These are phyloP conservation scores for Takashimella tepidaria DNA, from an alignment of 1,284 basidiomycete species.

Conservation along the genomic window DNA sequence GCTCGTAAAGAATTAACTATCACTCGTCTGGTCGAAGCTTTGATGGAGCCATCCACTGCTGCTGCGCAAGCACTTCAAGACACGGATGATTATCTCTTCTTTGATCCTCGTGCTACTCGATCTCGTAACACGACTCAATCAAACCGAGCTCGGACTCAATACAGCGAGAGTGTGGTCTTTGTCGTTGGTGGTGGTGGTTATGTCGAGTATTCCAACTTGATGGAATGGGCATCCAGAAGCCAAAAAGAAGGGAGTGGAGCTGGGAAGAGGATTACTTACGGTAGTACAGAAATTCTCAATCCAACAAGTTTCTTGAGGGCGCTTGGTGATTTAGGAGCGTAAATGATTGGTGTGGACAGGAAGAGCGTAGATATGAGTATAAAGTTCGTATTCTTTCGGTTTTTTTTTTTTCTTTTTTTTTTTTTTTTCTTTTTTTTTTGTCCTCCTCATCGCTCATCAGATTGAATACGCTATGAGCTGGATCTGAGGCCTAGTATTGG, in stretches of 20 bases:
- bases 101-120: conserved; percentile 79
- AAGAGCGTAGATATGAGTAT: neutral
- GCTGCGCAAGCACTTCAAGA: conserved; percentile 89
- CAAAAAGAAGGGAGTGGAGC: conserved; percentile 42
- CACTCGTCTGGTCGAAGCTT: conserved; percentile 85
- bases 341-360: no score
- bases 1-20: conserved; percentile 90
- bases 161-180: conserved; percentile 85
- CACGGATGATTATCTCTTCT: conserved; percentile 91
- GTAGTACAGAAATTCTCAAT: conserved; percentile 90
- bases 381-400: neutral
- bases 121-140: conserved; percentile 52
- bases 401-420: neutral
- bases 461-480: no score
- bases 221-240: conserved; percentile 77
- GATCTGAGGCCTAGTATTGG: no score
- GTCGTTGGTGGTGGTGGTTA: conserved; percentile 95
- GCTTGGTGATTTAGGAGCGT: conserved; percentile 37
- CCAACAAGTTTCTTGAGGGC: conserved; percentile 72
- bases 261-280: conserved; percentile 84
- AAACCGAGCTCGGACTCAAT: conserved; percentile 54
- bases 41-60: conserved; percentile 93
- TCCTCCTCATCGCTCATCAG: neutral
- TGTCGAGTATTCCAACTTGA: conserved; percentile 93
- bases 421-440: no score